These are phyloP conservation scores for Macadamia tetraphylla DNA, from an alignment of 164 flowering plant genomes.

Conservation along the genomic window DNA sequence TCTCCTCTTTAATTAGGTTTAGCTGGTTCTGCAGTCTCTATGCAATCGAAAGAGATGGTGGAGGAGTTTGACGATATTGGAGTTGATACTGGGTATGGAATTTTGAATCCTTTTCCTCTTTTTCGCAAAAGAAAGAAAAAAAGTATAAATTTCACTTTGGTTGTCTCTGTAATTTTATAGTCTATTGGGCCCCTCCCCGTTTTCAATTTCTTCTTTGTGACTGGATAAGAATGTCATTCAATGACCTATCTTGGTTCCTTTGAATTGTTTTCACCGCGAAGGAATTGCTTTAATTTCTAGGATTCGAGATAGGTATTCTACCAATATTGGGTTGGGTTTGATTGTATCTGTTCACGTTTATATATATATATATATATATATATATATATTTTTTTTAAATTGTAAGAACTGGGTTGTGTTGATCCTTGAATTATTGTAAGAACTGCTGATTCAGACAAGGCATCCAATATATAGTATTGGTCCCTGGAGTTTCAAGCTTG, in stretches of 20 bases:
- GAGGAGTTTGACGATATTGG: slow-evolving; percentile 32
- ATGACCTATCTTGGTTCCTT: not conserved
- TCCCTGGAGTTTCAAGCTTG: not conserved
- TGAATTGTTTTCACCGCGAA: not conserved
- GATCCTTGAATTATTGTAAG: not conserved
- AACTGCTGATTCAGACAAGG: too few species aligned
- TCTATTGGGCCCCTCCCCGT: not conserved
- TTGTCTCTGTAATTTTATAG: not conserved
- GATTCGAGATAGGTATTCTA: too few species aligned
- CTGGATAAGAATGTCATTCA: not conserved
- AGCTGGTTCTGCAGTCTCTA: not conserved
- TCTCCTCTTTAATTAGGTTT: too few species aligned
- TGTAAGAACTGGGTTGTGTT: not conserved
- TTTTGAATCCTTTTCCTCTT: not conserved
- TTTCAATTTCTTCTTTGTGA: not conserved
- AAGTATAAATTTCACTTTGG: not conserved
- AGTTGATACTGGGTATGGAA: slow-evolving; percentile 26
- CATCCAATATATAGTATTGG: not conserved
- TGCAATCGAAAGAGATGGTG: slow-evolving; percentile 13
- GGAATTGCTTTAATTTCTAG: too few species aligned
- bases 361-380: not conserved
- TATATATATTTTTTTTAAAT: not conserved
- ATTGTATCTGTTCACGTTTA: not conserved
- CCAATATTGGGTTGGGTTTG: not conserved
- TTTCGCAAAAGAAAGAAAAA: too few species aligned